Base-by-base conservation (phyloP, 1,284 basidiomycete genomes). In the Mycosarcoma mackinlayi region DNA sequence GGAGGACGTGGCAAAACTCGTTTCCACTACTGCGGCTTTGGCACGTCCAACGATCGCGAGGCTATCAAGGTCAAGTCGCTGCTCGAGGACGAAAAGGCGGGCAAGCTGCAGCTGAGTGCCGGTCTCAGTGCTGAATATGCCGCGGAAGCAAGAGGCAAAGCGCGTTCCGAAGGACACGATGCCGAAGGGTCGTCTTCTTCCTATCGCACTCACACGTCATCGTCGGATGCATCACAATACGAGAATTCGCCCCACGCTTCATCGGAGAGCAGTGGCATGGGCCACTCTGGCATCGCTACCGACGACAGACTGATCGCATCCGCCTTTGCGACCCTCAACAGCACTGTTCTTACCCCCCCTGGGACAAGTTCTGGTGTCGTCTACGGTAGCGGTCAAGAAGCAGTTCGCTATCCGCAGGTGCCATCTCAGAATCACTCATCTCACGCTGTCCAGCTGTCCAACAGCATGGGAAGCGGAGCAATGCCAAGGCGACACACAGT, bases 21-120 rank as follows among this genome's bases (percentile, higher is more conserved):
- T 34, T 73, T 73, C 37, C 69, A 73, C 56, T 73, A 73, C 39
- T 73, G 69, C 46, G 69, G 69, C 18, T 73, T 73, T 25, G 69
- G 69, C 37, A 67, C 69, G 7, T 63, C 69, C 7, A 73, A 67
- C 61, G 64, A 73, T 41, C 63, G 69, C 31, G 69, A 73, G 33
- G 69, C 69, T 13, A 24, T 67, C 59, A 60, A 68, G 46, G 57
- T 73, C 56, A 73, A 73, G 34, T 66, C 60, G 54, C 53, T 73
- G 11, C 57, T 73, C 37, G 69, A 73, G 41, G 69, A 73, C 33
- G 69, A 73, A 28, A 73, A 68, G 50, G 64, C 64, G 2, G 69
- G 69, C 18, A 62, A 42, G 33, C 44, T 73, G 48, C 69, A 73
- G 48, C 64, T 73, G 34, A 73, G 69, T 40, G 69, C 57, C 19